A percentile compares a stretch with the other conserved stretches of the same genome.
phyloP scores from a whole-genome alignment of 1,284 basidiomycete species.

The Leccinum fallax region DNA sequence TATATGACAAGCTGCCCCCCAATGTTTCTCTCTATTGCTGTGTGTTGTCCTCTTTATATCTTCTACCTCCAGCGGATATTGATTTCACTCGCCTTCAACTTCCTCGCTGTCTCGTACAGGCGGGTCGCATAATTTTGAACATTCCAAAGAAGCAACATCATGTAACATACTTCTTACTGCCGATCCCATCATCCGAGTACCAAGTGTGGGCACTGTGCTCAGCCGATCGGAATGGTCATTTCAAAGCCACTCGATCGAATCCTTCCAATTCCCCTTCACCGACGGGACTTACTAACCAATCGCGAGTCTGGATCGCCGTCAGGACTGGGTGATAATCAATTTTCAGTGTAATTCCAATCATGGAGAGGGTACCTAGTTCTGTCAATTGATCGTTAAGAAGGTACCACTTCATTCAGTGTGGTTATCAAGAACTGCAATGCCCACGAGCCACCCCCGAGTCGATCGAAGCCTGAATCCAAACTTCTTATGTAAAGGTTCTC shows the following conservation, averaged over 20 bases:
- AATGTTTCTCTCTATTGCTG: conserved; percentile 16
- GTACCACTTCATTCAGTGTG: neutral
- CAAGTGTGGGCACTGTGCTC: too few relatives aligned
- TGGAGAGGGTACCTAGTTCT: neutral
- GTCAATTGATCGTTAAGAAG: neutral
- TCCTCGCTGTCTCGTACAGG: conserved; percentile 1
- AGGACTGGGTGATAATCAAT: neutral
- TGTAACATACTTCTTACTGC: too few relatives aligned
- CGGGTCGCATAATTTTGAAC: conserved; percentile 23
- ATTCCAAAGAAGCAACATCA: too few relatives aligned
- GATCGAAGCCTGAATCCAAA: neutral
- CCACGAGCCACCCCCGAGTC: neutral
- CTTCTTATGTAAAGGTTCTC: neutral
- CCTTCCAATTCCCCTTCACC: neutral
- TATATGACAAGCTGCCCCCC: conserved; percentile 25
- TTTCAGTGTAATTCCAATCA: neutral
- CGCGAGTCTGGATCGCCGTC: neutral
- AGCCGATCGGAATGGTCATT: neutral
- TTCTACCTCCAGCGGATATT: neutral
- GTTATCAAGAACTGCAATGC: too few relatives aligned
- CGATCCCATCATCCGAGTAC: too few relatives aligned
- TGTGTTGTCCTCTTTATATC: conserved; percentile 4
- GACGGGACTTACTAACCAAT: neutral
- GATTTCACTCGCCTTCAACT: neutral
- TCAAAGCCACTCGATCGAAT: neutral